Evolutionary conservation across 345 rosid genomes (phyloP), one percentile per base, ranked within the genome.

Genomic region (Heritiera littoralis): DNA sequence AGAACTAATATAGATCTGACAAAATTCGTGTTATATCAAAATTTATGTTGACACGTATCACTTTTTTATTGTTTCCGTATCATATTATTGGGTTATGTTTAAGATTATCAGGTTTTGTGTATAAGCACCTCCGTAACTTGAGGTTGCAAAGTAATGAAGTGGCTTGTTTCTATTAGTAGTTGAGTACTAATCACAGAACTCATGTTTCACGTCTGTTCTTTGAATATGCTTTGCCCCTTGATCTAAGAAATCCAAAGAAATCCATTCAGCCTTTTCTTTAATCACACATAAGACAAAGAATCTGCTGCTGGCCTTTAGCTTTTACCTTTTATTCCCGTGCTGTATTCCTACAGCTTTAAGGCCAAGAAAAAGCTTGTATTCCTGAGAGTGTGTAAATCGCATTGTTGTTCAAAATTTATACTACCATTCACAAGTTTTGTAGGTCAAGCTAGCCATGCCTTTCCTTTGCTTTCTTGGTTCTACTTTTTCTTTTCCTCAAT

Each of bases 211-310:
- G 76, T 2, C n/a, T 49, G 30, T 7, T 28, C 23, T 13, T 28
- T 28, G 14, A 30, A 17, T 72, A 72, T 72, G 61, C 75, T 72
- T 72, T 52, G 15, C 75, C 61, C 23, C 61, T 32, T 32, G 2
- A 32, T 9, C 48, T 32, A 52, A 52, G 63, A 52, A 72, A 72
- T 52, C 28, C 46, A 30, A 52, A 52, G 63, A 52, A 72, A 72
- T 52, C 28, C 46, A 30, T 15, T 17, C 38, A 30, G 60, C 61
- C 75, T 52, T 72, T 52, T 43, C 59, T 51, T 72, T 30, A 72
- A 8, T 72, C 11, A 17, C 61, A 32, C 76, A 30, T 28, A 14
- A 7, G 43, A 51, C 23, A 7, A 32, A 52, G 28, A 51, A 51
- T 32, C 20, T 17, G 11, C 14, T 9, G n/a, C 14, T 15, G 18